Evolutionary conservation across 768 basidiomycete genomes (phyloP).

Genomic region (Leccinum rimulosum): DNA sequence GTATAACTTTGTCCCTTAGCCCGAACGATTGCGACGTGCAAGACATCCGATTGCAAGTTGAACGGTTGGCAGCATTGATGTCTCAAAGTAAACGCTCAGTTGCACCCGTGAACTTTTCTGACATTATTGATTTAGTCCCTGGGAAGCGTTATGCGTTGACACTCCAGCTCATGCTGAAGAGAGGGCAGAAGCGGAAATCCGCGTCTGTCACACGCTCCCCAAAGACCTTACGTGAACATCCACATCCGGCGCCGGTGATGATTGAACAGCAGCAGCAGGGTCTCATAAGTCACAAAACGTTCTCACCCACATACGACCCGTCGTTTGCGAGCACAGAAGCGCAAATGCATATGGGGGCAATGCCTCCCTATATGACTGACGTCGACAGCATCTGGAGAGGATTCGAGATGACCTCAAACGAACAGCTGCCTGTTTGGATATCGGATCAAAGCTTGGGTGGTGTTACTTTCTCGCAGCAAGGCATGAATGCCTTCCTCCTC

Average conservation of each 20-base stretch:
- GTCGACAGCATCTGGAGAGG: constrained; percentile 75
- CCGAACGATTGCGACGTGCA: constrained; percentile 79
- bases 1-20: constrained; percentile 37
- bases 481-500: constrained; percentile 83
- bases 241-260: constrained; percentile 46
- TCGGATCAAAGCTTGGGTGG: constrained; percentile 82
- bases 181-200: constrained; percentile 59
- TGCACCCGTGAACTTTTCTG: constrained; percentile 3
- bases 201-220: constrained; percentile 62
- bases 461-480: constrained; percentile 70
- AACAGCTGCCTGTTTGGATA: constrained; percentile 83
- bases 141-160: constrained; percentile 92
- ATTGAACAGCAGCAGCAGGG: constrained; percentile 42
- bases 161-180: constrained; percentile 84
- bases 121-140: constrained; percentile 58
- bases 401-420: constrained; percentile 67
- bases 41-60: constrained; percentile 74
- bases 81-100: constrained; percentile 60
- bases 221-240: constrained; percentile 52
- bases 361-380: constrained; percentile 27
- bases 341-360: constrained; percentile 31
- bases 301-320: constrained; percentile 57
- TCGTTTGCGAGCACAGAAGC: constrained; percentile 34
- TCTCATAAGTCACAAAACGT: constrained; percentile 44
- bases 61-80: constrained; percentile 72